Conservation (phyloP, 1,284 basidiomycete species). For the Trametes sp. region DNA sequence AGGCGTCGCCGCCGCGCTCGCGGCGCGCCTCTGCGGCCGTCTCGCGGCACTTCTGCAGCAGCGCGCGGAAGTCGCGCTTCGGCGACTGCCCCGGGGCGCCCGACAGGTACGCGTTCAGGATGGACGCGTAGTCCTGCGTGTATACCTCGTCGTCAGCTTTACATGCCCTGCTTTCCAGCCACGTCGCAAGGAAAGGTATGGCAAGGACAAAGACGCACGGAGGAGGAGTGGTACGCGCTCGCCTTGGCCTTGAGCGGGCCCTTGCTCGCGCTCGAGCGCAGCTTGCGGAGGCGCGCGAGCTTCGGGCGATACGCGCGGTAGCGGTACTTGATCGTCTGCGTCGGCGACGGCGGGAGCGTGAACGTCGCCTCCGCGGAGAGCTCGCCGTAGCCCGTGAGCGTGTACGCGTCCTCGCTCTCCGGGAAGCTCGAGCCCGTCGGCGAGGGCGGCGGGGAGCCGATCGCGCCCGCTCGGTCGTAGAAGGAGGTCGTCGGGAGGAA, state of each 20-base stretch:
- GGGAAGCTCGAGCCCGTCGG: conserved; percentile 8
- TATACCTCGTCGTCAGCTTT: not conserved
- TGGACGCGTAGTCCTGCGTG: conserved; percentile 25
- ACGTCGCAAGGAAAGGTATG: not conserved
- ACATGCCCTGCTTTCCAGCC: too few relatives aligned
- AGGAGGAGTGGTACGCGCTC: conserved; percentile 10
- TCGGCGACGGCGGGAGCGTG: conserved; percentile 31
- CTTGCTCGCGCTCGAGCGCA: conserved; percentile 24
- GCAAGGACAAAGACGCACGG: conserved; percentile 6
- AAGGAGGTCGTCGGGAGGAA: conserved; percentile 24
- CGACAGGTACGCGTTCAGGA: conserved; percentile 20
- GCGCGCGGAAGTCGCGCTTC: conserved; percentile 32
- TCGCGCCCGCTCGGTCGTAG: conserved; percentile 19
- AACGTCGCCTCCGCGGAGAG: conserved; percentile 23
- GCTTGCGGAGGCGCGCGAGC: conserved; percentile 25
- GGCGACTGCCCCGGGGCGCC: conserved; percentile 20
- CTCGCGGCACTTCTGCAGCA: conserved; percentile 31
- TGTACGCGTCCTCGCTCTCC: conserved; percentile 25
- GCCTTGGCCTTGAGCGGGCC: conserved; percentile 26
- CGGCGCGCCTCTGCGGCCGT: conserved; percentile 1
- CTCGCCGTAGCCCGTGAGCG: conserved; percentile 31
- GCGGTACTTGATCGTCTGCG: conserved; percentile 34
- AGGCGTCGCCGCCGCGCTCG: conserved; percentile 6
- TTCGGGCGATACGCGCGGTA: conserved; percentile 33
- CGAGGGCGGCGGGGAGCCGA: conserved; percentile 17